These are phyloP conservation scores for Casaregolazyma lundiana DNA, from an alignment of 1,139 yeast species.

Conservation along the genomic window DNA sequence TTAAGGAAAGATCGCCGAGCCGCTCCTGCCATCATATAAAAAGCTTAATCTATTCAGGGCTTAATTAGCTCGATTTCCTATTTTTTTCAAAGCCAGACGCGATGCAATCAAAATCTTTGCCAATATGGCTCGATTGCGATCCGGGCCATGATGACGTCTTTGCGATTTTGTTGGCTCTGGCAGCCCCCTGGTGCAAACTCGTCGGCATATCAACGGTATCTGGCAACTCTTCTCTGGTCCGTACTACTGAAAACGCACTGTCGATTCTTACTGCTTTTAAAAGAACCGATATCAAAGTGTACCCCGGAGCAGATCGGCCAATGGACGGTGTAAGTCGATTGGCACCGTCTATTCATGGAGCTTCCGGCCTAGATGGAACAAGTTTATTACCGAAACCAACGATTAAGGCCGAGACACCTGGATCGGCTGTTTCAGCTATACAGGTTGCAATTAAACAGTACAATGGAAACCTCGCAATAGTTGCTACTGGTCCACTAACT, in stretches of 20 bases:
- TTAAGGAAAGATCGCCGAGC: background rate
- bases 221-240: slow-evolving; percentile 67
- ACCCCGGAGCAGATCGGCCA: slow-evolving; percentile 60
- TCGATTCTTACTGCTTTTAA: slow-evolving; percentile 59
- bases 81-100: too few species aligned
- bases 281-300: slow-evolving; percentile 51
- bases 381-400: slow-evolving; percentile 49
- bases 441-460: slow-evolving; percentile 43
- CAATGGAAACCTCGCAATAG: slow-evolving; percentile 49
- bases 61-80: too few species aligned
- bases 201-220: slow-evolving; percentile 77
- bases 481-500: slow-evolving; percentile 74
- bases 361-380: slow-evolving; percentile 71
- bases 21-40: background rate
- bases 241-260: slow-evolving; percentile 68
- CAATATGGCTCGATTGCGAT: slow-evolving; percentile 89
- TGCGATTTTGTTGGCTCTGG: slow-evolving; percentile 62
- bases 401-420: slow-evolving; percentile 36
- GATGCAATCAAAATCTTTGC: slow-evolving; percentile 40
- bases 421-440: slow-evolving; percentile 54
- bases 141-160: slow-evolving; percentile 90
- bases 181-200: slow-evolving; percentile 54
- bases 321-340: slow-evolving; percentile 44
- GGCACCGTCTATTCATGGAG: slow-evolving; percentile 71
- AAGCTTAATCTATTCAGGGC: too few species aligned